These are phyloP conservation scores for Amorphotheca resinae DNA, from an alignment of 495 filamentous ascomycete species.

Conservation along the genomic window DNA sequence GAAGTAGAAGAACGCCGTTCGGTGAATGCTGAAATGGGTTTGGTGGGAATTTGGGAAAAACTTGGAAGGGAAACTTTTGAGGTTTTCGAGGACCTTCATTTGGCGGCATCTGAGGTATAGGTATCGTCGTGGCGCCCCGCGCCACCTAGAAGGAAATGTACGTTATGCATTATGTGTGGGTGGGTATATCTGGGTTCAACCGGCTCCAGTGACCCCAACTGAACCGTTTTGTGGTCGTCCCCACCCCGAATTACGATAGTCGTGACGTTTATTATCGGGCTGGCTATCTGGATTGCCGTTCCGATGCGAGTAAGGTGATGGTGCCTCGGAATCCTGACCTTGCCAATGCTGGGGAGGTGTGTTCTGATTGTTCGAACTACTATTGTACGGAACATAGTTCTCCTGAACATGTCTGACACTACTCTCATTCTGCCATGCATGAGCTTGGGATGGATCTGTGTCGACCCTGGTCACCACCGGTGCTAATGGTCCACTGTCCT, in stretches of 20 bases:
- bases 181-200: constrained; percentile 3
- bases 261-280: constrained; percentile 24
- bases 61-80: not conserved
- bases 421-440: constrained; percentile 68
- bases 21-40: not conserved
- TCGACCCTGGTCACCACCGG: constrained; percentile 55
- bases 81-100: not conserved
- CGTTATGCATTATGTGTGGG: constrained; percentile 13
- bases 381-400: constrained; percentile 30
- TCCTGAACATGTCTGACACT: constrained; percentile 69
- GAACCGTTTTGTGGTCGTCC: constrained; percentile 21
- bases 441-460: constrained; percentile 57
- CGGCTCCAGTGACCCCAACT: constrained; percentile 20
- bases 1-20: constrained; percentile 10
- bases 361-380: constrained; percentile 21
- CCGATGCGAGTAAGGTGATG: constrained; percentile 21
- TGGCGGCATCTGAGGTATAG: too few relatives aligned
- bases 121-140: constrained; percentile 7
- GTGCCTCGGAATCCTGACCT: constrained; percentile 25
- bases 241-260: constrained; percentile 44
- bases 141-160: constrained; percentile 8
- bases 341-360: constrained; percentile 34
- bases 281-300: constrained; percentile 22
- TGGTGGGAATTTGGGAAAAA: not conserved
- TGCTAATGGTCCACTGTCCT: constrained; percentile 30